phyloP scores from a whole-genome alignment of 805 yeast species.

The Cyberlindnera mississippiensis region DNA sequence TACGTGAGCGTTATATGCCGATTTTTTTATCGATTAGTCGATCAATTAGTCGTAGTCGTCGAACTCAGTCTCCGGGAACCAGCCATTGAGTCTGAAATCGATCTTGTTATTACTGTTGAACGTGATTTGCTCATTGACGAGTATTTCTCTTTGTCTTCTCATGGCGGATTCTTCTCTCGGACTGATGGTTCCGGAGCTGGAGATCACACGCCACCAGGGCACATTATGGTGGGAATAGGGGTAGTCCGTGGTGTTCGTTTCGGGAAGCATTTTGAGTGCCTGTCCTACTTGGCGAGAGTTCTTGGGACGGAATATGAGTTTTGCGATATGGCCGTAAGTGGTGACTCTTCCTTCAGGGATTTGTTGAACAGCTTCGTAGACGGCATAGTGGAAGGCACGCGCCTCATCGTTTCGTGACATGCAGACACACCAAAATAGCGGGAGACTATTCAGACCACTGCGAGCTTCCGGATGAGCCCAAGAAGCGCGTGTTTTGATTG shows the following conservation, averaged over 20 bases:
- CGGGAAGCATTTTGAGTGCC: constrained; percentile 52
- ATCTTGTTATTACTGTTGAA: constrained; percentile 32
- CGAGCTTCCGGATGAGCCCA: background rate
- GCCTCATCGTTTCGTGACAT: constrained; percentile 38
- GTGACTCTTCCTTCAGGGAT: constrained; percentile 66
- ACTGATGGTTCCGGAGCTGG: constrained; percentile 60
- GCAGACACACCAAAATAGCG: background rate
- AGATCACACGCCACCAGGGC: constrained; percentile 74
- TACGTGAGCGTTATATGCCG: background rate
- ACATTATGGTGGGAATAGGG: constrained; percentile 14
- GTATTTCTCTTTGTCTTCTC: constrained; percentile 39
- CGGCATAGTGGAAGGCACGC: constrained; percentile 55
- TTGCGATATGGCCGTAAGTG: constrained; percentile 75
- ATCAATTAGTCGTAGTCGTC: constrained; percentile 21
- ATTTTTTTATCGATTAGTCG: background rate
- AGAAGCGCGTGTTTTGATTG: too few relatives aligned
- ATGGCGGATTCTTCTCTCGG: constrained; percentile 44
- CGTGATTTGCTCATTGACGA: constrained; percentile 47
- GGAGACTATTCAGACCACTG: background rate
- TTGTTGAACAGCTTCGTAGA: constrained; percentile 46
- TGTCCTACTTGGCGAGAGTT: constrained; percentile 75
- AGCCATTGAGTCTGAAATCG: constrained; percentile 48
- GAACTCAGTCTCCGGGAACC: constrained; percentile 54
- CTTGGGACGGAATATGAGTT: constrained; percentile 54
- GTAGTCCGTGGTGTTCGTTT: constrained; percentile 3